A percentile compares a stretch with the other conserved stretches of the same genome.
Evolutionary conservation across 2,329 filamentous ascomycete species (phyloP).

Genomic region (Canariomyces notabilis): DNA sequence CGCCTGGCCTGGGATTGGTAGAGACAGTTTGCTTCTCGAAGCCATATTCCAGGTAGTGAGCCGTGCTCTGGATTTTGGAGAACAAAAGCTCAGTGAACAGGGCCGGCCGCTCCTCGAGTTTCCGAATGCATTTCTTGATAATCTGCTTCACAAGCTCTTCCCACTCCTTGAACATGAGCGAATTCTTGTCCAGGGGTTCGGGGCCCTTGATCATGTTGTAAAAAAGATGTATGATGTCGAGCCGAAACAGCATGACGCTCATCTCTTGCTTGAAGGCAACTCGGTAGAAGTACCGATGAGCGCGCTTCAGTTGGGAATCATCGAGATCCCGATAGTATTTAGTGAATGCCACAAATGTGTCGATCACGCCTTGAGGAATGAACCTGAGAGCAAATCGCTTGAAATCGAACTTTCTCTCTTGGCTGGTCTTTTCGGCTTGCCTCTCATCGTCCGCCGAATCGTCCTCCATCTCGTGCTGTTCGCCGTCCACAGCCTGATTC

Average conservation of each 20-base stretch:
- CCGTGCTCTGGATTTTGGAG: constrained; percentile 78
- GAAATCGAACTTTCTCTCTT: constrained; percentile 93
- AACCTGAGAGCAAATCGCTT: constrained; percentile 76
- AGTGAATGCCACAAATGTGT: constrained; percentile 80
- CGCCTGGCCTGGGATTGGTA: constrained; percentile 61
- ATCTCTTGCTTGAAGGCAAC: constrained; percentile 93
- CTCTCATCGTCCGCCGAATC: constrained; percentile 68
- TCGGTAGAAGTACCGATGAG: constrained; percentile 90
- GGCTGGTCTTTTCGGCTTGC: constrained; percentile 64
- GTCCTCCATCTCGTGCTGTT: constrained; percentile 56
- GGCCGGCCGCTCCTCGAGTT: constrained; percentile 78
- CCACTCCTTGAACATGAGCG: constrained; percentile 77
- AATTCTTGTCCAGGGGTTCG: constrained; percentile 63
- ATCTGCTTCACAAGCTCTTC: constrained; percentile 83
- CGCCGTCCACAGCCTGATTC: constrained; percentile 38
- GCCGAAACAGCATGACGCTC: constrained; percentile 78
- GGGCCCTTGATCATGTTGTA: constrained; percentile 90
- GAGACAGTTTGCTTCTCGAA: constrained; percentile 72
- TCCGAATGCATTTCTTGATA: constrained; percentile 74
- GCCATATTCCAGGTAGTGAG: constrained; percentile 86
- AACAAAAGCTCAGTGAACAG: constrained; percentile 90
- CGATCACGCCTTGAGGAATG: constrained; percentile 74
- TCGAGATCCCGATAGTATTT: constrained; percentile 77
- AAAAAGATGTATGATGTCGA: constrained; percentile 85
- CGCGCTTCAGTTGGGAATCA: constrained; percentile 77